These are phyloP conservation scores for Auxenochlorella pyrenoidosa DNA, from an alignment of 139 green algal species.

Conservation along the genomic window DNA sequence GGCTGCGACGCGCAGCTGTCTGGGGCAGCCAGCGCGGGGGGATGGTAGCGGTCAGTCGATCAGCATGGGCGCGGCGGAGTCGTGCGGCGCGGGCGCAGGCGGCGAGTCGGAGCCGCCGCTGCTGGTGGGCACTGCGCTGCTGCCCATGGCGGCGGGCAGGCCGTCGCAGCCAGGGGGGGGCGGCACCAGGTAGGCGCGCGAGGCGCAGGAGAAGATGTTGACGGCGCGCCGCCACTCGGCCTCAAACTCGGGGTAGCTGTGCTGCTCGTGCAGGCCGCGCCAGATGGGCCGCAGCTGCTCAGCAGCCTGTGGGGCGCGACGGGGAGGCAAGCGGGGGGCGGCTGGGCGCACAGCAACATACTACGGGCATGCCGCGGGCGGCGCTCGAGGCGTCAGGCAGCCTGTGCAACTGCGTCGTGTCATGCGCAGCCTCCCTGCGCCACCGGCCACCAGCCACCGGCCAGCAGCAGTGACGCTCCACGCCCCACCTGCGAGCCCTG, in stretches of 20 bases:
- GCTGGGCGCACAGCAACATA: neutral
- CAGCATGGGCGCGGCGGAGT: constrained; percentile 2
- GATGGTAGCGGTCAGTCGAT: neutral
- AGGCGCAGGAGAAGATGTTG: constrained; percentile 20
- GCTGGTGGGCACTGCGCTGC: neutral
- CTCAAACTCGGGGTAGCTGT: constrained; percentile 53
- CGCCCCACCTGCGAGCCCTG: constrained; percentile 32
- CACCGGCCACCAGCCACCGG: too few relatives aligned
- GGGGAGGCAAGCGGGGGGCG: too few relatives aligned
- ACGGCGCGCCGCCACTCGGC: constrained; percentile 46
- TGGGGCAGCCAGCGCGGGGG: neutral
- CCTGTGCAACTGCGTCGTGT: too few relatives aligned
- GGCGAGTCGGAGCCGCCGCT: neutral
- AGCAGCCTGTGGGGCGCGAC: too few relatives aligned
- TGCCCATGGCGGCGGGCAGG: neutral
- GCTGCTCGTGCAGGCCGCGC: constrained; percentile 47
- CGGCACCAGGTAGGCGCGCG: constrained; percentile 10
- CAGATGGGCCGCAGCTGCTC: constrained; percentile 52
- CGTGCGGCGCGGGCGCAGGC: neutral
- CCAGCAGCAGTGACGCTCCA: neutral
- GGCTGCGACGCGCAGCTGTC: neutral
- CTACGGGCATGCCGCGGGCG: neutral
- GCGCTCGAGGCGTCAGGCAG: too few relatives aligned
- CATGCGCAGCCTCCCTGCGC: too few relatives aligned
- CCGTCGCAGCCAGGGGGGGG: neutral